A percentile compares a stretch with the other conserved stretches of the same genome.
Evolutionary conservation across 306 rosid species (phyloP).

Genomic region (Trifolium dubium): DNA sequence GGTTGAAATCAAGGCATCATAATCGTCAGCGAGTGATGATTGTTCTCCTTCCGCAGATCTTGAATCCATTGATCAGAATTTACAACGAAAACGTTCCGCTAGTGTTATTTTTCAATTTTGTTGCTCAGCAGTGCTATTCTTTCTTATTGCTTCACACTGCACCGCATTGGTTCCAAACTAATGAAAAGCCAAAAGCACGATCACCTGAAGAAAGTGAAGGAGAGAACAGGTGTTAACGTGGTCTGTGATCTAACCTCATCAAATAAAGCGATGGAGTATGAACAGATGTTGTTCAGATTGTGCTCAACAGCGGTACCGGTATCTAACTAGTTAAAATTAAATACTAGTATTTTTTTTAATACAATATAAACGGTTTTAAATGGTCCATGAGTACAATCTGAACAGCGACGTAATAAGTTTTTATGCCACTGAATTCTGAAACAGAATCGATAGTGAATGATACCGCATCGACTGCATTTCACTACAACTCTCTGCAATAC

Average conservation of each 20-base stretch:
- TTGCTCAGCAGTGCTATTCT: background rate
- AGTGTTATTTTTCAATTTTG: slow-evolving; percentile 13
- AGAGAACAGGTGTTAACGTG: background rate
- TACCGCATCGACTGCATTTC: too few relatives aligned
- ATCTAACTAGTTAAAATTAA: background rate
- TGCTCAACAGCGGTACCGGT: background rate
- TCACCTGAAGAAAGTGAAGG: background rate
- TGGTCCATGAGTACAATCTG: background rate
- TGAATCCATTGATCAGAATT: slow-evolving; percentile 45
- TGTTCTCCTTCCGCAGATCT: slow-evolving; percentile 50
- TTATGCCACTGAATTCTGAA: background rate
- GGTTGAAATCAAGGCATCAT: slow-evolving; percentile 43
- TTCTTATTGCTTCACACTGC: background rate
- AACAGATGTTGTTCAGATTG: background rate
- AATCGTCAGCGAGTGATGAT: slow-evolving; percentile 44
- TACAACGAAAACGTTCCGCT: background rate
- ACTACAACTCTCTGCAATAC: too few relatives aligned
- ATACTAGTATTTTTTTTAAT: too few relatives aligned
- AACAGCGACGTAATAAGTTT: background rate
- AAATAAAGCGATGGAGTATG: background rate
- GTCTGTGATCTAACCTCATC: background rate
- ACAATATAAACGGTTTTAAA: background rate
- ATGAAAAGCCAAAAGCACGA: background rate
- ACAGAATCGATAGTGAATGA: background rate
- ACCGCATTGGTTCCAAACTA: background rate